Conservation (phyloP, 495 filamentous ascomycete species). For the Daldinia concentrica region DNA sequence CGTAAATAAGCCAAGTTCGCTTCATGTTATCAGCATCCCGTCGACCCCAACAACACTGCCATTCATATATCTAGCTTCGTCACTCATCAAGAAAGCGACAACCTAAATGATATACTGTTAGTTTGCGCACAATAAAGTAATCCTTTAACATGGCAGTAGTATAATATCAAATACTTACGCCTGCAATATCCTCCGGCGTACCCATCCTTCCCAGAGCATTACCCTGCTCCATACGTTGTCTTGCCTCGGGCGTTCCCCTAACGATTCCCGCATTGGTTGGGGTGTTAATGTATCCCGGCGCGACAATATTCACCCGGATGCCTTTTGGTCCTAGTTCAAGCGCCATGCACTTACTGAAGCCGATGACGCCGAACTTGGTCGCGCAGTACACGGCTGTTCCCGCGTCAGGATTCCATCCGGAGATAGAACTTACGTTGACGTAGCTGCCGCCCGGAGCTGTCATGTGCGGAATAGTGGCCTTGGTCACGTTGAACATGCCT, state of each 20-base stretch:
- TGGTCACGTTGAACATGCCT: conserved; percentile 50
- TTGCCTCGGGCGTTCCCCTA: conserved; percentile 45
- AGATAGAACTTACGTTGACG: conserved; percentile 58
- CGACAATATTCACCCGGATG: conserved; percentile 63
- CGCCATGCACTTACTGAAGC: conserved; percentile 65
- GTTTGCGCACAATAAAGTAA: neutral
- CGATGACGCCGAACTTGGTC: conserved; percentile 63
- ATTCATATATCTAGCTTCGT: conserved; percentile 61
- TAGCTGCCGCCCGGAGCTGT: conserved; percentile 40
- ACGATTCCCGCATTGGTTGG: conserved; percentile 39
- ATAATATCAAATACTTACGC: conserved; percentile 43
- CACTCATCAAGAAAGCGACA: conserved; percentile 63
- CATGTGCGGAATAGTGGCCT: conserved; percentile 48
- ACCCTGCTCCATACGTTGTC: conserved; percentile 49
- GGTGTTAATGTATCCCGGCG: conserved; percentile 57
- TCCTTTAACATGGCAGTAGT: neutral
- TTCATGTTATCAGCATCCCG: conserved; percentile 46
- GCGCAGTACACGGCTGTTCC: conserved; percentile 61
- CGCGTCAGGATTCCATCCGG: conserved; percentile 49
- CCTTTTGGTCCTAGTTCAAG: conserved; percentile 62
- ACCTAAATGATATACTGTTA: conserved; percentile 25
- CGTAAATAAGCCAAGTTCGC: neutral
- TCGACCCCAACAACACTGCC: conserved; percentile 64
- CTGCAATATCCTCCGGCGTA: conserved; percentile 61
- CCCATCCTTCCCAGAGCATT: conserved; percentile 62